These are phyloP conservation scores for Creolimax fragrantissima DNA, from an alignment of 78 protist species.

Conservation along the genomic window DNA sequence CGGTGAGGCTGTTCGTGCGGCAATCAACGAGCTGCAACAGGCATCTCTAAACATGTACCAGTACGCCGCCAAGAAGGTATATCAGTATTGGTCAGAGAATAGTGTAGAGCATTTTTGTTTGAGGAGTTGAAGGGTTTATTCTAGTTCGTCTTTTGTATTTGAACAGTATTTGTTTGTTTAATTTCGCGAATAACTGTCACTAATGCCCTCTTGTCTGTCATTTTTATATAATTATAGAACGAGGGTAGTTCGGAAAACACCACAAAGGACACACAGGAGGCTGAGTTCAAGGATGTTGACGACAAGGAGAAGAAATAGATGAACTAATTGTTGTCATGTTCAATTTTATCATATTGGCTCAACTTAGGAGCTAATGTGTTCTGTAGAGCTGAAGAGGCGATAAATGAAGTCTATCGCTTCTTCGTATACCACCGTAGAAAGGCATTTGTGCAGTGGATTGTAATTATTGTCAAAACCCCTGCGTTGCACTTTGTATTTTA, in stretches of 20 bases:
- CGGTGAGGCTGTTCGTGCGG: not conserved
- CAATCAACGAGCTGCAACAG: constrained; percentile 11
- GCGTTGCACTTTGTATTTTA: no score
- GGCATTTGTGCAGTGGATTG: not conserved
- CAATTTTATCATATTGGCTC: not conserved
- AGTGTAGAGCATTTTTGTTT: not conserved
- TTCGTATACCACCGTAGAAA: no score
- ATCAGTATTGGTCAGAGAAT: no score
- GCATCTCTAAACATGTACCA: constrained; percentile 13
- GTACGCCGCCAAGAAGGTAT: constrained; percentile 32
- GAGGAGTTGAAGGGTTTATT: no score
- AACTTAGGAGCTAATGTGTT: not conserved
- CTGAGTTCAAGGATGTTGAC: constrained; percentile 6
- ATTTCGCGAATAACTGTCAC: no score
- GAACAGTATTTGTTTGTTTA: no score
- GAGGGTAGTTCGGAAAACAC: no score
- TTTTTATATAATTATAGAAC: no score
- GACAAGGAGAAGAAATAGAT: not conserved
- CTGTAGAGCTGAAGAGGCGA: not conserved
- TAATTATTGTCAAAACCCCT: not conserved
- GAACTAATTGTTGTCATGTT: not conserved
- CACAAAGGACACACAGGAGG: constrained; percentile 5
- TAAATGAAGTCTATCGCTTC: no score
- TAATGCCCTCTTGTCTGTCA: no score
- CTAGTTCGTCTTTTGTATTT: no score